Evolutionary conservation across 2,329 filamentous ascomycete species (phyloP), one percentile per base, ranked within the genome.

Genomic region (Epichloe glyceriae): DNA sequence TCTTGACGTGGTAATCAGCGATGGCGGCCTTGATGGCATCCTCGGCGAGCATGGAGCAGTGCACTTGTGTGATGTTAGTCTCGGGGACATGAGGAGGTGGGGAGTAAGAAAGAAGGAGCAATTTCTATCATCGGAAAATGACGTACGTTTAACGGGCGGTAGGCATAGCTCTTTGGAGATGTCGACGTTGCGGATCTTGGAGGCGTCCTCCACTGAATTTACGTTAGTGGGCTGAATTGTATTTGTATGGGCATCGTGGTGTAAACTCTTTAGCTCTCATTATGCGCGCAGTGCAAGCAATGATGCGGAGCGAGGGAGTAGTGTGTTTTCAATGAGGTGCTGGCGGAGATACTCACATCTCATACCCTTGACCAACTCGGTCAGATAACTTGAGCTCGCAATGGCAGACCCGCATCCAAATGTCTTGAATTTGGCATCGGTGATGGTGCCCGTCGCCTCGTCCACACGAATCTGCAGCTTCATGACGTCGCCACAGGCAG

Each of bases 371-470:
- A 98, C 90, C 53, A 98, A 75, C 70, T 95, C 89, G 1, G 93
- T 98, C 61, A 98, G 72, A 67, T 98, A 98, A 64, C 86, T 93
- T 15, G 56, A 58, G 53, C 86, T 94, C 42, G 93, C 93, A 69
- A 98, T 98, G 57, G 93, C 93, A 33, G 84, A 89, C 50, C 90
- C 90, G 67, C 90, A 96, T 48, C 90, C 90, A 65, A 96, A 96
- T 0, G 90, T 96, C 82, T 96, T 96, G 80, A 96, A 96, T 72
- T 94, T 93, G 66, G 95, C 90, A 61, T 96, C 91, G 61, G 83
- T 83, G 66, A 96, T 96, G 60, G 83, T 91, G 67, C 93, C 87
- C 62, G 82, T 88, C 60, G 85, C 77, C 57, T 87, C 86, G 70
- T 96, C 89, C 61, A 96, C 90, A 53, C 88, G 84, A 70, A 93